Conservation (phyloP, 1,139 yeast species). For the Saccharomyces hybrid region DNA sequence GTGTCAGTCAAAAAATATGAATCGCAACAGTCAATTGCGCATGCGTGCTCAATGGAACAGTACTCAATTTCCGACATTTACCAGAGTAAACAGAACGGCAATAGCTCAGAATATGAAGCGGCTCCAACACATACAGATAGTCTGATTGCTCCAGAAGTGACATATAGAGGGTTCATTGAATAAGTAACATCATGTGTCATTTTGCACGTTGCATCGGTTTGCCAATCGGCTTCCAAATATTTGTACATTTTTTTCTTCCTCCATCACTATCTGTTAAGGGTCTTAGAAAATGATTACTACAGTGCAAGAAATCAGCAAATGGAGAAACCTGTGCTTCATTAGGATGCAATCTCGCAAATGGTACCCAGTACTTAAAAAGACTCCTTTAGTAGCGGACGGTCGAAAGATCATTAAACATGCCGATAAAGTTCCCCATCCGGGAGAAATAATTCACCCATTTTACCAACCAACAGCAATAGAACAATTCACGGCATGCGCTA, state of each 20-base stretch:
- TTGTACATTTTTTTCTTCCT: background rate
- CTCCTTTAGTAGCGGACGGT: background rate
- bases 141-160: slow-evolving; percentile 6
- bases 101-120: slow-evolving; percentile 1
- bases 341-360: background rate
- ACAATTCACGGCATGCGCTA: slow-evolving; percentile 17
- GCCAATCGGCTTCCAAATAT: background rate
- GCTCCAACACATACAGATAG: background rate
- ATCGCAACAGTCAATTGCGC: slow-evolving; percentile 9
- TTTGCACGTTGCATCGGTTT: slow-evolving; percentile 3
- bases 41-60: slow-evolving; percentile 10
- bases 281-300: background rate
- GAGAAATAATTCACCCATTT: slow-evolving; percentile 22
- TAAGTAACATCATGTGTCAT: slow-evolving; percentile 3
- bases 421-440: slow-evolving; percentile 11
- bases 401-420: background rate
- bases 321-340: background rate
- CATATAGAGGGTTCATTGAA: slow-evolving; percentile 6
- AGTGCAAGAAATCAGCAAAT: background rate
- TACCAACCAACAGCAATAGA: slow-evolving; percentile 19
- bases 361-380: slow-evolving; percentile 1
- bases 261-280: background rate
- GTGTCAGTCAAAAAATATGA: slow-evolving; percentile 39
- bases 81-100: background rate
- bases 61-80: slow-evolving; percentile 9